Conservation (phyloP, 768 basidiomycete species). For the Russula sp. region DNA sequence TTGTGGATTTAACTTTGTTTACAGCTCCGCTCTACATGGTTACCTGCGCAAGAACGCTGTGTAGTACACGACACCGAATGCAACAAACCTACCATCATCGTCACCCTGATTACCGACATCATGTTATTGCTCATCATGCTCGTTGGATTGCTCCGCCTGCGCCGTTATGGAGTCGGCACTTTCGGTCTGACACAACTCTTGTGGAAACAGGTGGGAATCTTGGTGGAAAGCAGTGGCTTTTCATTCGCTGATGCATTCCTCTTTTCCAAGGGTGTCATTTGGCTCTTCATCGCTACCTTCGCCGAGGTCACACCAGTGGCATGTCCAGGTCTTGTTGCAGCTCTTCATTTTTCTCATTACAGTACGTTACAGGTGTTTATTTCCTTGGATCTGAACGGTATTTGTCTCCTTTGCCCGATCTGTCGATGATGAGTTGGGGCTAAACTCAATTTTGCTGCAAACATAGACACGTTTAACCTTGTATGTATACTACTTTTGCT, state of each 20-base stretch:
- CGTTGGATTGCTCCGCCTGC: neutral
- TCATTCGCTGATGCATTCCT: neutral
- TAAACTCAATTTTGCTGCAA: neutral
- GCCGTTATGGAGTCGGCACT: neutral
- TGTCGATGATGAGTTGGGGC: neutral
- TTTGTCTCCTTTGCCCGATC: neutral
- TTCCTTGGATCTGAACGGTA: neutral
- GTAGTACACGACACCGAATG: neutral
- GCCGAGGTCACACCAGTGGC: neutral
- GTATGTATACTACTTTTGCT: neutral
- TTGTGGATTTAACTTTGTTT: neutral
- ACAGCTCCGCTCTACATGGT: neutral
- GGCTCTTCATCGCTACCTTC: neutral
- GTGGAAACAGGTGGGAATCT: neutral
- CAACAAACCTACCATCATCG: neutral
- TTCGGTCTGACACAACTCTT: neutral
- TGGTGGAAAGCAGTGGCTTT: neutral
- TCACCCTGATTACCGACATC: neutral
- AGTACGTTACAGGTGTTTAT: neutral
- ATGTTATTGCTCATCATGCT: neutral
- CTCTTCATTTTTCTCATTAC: neutral
- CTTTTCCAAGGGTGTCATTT: neutral
- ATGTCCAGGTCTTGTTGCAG: neutral
- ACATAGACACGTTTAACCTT: neutral
- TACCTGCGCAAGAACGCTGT: neutral